Conservation (phyloP, 1,284 basidiomycete genomes). For the Schizopora paradoxa region DNA sequence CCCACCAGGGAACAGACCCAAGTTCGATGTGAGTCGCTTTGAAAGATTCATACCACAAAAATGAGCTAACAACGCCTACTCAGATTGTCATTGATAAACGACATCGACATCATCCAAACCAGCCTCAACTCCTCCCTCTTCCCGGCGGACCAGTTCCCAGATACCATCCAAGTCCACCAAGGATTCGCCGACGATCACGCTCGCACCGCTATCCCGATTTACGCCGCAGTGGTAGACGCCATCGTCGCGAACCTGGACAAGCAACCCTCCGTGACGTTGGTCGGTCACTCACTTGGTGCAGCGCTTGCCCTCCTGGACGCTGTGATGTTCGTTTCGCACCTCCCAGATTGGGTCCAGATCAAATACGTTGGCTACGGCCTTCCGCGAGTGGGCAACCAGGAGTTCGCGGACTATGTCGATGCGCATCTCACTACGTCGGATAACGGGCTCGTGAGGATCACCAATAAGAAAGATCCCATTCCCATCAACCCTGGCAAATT, state of each 20-base stretch:
- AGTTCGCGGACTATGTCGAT: constrained; percentile 24
- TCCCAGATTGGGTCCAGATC: constrained; percentile 15
- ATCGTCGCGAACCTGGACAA: background rate
- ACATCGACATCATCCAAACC: constrained; percentile 19
- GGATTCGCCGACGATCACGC: constrained; percentile 19
- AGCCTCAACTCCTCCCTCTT: constrained; percentile 16
- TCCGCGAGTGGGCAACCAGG: constrained; percentile 24
- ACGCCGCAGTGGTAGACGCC: constrained; percentile 15
- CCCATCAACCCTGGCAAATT: constrained; percentile 31
- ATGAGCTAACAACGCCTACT: background rate
- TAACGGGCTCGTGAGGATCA: constrained; percentile 28
- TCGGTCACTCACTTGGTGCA: constrained; percentile 19
- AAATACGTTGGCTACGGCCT: constrained; percentile 19
- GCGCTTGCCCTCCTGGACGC: constrained; percentile 20
- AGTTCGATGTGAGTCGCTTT: constrained; percentile 11
- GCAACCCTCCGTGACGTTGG: constrained; percentile 4
- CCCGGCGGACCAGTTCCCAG: constrained; percentile 15
- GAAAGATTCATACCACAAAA: background rate
- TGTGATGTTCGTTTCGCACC: constrained; percentile 12
- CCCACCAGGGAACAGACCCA: constrained; percentile 14
- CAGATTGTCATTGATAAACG: constrained; percentile 18
- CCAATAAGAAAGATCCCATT: constrained; percentile 33
- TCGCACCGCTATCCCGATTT: constrained; percentile 12
- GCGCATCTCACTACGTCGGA: constrained; percentile 3
- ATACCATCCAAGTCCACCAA: constrained; percentile 16